A percentile compares a stretch with the other conserved stretches of the same genome.
Conservation (phyloP, 2,329 filamentous ascomycete species). For the Ceratocystis cacaofunesta region DNA sequence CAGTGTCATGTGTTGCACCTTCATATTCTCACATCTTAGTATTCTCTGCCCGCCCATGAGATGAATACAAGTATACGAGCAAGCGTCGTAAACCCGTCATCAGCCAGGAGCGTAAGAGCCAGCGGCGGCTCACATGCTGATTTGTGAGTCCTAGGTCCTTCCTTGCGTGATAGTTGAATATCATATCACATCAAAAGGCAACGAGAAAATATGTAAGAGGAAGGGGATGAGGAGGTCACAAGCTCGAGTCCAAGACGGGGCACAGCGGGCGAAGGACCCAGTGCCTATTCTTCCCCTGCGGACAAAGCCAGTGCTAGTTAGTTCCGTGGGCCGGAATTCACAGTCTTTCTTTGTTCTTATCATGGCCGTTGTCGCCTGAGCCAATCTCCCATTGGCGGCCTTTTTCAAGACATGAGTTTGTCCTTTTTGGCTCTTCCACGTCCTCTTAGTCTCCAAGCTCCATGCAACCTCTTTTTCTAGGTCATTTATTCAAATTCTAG, state of each 20-base stretch:
- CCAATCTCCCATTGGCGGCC: background rate
- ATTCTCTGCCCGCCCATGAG: background rate
- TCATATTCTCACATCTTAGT: background rate
- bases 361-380: background rate
- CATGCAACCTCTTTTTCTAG: background rate
- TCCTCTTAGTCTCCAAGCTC: background rate
- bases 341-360: background rate
- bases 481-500: background rate
- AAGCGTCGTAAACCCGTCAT: conserved; percentile 1
- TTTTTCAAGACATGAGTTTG: background rate
- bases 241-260: background rate
- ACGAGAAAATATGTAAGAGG: background rate
- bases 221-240: background rate
- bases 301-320: no score
- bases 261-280: background rate
- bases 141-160: background rate
- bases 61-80: background rate
- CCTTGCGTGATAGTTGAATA: background rate
- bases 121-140: background rate
- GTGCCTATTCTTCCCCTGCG: no score
- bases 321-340: no score
- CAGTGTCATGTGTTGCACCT: background rate
- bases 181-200: background rate
- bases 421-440: background rate
- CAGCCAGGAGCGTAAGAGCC: background rate